phyloP scores from a whole-genome alignment of 106 monocot species.

The Phalaenopsis equestris region DNA sequence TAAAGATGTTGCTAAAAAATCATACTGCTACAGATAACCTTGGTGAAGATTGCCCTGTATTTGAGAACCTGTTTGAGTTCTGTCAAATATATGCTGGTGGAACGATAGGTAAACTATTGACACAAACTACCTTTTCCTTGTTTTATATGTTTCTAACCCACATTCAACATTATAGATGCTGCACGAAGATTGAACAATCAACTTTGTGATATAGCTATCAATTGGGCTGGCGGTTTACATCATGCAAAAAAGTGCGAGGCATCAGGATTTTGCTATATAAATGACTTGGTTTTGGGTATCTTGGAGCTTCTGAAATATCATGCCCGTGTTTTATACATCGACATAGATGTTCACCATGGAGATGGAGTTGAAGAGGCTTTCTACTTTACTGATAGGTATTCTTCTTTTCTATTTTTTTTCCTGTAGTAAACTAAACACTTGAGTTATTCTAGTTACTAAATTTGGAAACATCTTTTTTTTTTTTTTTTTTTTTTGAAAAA shows the following conservation, averaged over 20 bases:
- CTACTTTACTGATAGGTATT: slow-evolving; percentile 92
- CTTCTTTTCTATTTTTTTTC: background rate
- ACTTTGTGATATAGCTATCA: slow-evolving; percentile 88
- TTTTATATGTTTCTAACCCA: slow-evolving; percentile 3
- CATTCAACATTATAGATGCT: slow-evolving; percentile 55
- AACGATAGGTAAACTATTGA: slow-evolving; percentile 58
- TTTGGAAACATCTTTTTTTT: background rate
- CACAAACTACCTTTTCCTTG: background rate
- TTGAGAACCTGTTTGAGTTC: slow-evolving; percentile 96
- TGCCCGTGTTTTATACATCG: slow-evolving; percentile 89
- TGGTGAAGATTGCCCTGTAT: slow-evolving; percentile 96
- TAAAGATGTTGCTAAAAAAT: slow-evolving; percentile 12
- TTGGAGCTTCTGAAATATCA: slow-evolving; percentile 96
- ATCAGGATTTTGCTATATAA: slow-evolving; percentile 98
- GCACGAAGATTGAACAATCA: slow-evolving; percentile 83
- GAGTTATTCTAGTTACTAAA: background rate
- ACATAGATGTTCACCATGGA: slow-evolving; percentile 99
- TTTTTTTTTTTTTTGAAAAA: background rate
- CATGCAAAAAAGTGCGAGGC: slow-evolving; percentile 96
- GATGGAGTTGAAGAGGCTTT: slow-evolving; percentile 99
- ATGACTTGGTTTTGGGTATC: slow-evolving; percentile 92
- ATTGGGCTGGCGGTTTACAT: slow-evolving; percentile 97
- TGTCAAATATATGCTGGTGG: slow-evolving; percentile 99
- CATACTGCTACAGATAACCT: slow-evolving; percentile 60
- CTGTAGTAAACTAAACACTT: background rate